These are phyloP conservation scores for Coemansia sp. DNA, from an alignment of 192 early-diverging fungal genomes.

Conservation along the genomic window DNA sequence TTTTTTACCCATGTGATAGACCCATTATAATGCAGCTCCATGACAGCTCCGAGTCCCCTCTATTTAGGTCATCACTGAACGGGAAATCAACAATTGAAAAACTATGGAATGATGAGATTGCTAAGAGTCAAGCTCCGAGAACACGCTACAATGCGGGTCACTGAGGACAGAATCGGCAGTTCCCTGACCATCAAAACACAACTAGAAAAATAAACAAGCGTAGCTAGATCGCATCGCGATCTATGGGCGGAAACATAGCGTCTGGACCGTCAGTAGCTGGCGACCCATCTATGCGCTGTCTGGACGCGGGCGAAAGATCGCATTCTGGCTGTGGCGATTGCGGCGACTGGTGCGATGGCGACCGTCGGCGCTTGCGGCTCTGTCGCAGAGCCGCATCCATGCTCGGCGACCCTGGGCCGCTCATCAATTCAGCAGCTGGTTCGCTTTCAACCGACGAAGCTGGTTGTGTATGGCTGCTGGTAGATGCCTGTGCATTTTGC, in stretches of 20 bases:
- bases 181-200: slow-evolving; percentile 15
- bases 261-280: slow-evolving; percentile 14
- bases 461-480: slow-evolving; percentile 6
- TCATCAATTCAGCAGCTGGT: background rate
- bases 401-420: slow-evolving; percentile 20
- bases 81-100: background rate
- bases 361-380: slow-evolving; percentile 40
- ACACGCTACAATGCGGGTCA: background rate
- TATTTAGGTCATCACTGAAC: background rate
- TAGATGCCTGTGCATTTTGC: background rate
- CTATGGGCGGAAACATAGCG: slow-evolving; percentile 39
- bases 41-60: background rate
- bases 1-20: background rate
- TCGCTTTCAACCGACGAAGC: background rate
- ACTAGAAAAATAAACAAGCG: background rate
- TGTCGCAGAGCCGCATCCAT: slow-evolving; percentile 19
- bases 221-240: slow-evolving; percentile 11
- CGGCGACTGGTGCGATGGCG: slow-evolving; percentile 14
- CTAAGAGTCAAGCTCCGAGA: slow-evolving; percentile 47
- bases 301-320: background rate
- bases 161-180: slow-evolving; percentile 23
- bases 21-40: background rate
- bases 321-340: background rate
- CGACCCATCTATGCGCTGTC: background rate
- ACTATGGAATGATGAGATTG: slow-evolving; percentile 29